Evolutionary conservation across 208 protist genomes (phyloP), one percentile per base, ranked within the genome.

Genomic region (Trypanosoma lewisi): DNA sequence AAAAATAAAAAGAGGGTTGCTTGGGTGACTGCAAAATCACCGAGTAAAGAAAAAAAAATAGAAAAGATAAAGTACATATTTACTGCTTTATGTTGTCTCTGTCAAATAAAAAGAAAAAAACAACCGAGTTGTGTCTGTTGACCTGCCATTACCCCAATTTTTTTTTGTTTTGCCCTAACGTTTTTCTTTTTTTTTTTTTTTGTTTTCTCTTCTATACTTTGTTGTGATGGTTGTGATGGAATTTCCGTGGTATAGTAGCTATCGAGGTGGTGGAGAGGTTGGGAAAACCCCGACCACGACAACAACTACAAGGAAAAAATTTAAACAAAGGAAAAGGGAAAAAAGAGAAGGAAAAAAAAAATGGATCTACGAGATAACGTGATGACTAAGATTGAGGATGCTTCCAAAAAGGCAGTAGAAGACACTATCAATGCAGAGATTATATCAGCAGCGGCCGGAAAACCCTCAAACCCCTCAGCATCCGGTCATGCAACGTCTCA

Each of bases 401-500:
- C 67, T 44, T 31, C 54, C 5, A 73, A 45, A 14, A 61, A 63
- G 21, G 70, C 75, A 34, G 78, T 94, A 31, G 84, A 91, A 63
- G 78, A 91, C 17, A 66, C 74, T n/a, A 75, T 94, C 23, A 73
- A 56, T 14, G 67, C 78, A 0, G 80, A 87, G 44, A 63, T 91
- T 23, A 75, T 41, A 2, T 65, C 57, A 21, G 75, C 66, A 33
- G 52, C 73, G 3, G 70, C 74, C 16, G 62, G 71, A 52, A 60
- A 78, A 30, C 65, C 63, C 30, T 62, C 69, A 25, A 88, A 84
- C 42, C 77, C 79, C 7, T 79, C 63, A 23, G 77, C 74, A 25
- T 77, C 62, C 50, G 85, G 85, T 34, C 72, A 66, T 66, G 78
- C 89, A 5, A 76, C 73, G 4, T 91, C 86, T 4, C 80, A 89